These are phyloP conservation scores for Tylopilus plumbeoviolaceoides DNA, from an alignment of 768 basidiomycete genomes.

Conservation along the genomic window DNA sequence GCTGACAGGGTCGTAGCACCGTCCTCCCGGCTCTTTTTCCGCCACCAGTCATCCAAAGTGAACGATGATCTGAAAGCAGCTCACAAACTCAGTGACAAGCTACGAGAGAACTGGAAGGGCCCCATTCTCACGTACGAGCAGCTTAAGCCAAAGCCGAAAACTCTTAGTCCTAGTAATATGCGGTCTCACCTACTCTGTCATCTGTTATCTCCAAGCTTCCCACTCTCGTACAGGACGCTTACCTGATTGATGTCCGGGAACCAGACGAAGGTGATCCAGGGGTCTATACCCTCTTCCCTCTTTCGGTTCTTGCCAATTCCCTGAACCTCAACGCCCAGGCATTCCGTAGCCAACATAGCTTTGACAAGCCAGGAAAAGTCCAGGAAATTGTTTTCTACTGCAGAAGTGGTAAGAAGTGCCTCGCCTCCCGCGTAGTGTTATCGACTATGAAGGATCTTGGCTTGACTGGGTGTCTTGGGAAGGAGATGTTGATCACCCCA, in stretches of 20 bases:
- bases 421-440: conserved; percentile 38
- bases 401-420: conserved; percentile 75
- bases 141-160: conserved; percentile 75
- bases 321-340: conserved; percentile 51
- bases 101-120: conserved; percentile 73
- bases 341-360: conserved; percentile 66
- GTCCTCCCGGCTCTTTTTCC: conserved; percentile 18
- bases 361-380: conserved; percentile 62
- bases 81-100: conserved; percentile 31
- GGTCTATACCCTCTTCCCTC: conserved; percentile 87
- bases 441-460: conserved; percentile 88
- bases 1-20: conserved; percentile 5
- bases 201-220: conserved; percentile 7
- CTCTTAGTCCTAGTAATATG: conserved; percentile 69
- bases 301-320: conserved; percentile 69
- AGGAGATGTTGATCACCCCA: conserved; percentile 54
- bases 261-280: conserved; percentile 87
- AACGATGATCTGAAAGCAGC: conserved; percentile 24
- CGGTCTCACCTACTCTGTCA: background rate
- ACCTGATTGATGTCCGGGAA: conserved; percentile 89
- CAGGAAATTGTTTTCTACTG: conserved; percentile 91
- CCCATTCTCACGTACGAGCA: conserved; percentile 73
- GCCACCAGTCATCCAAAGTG: conserved; percentile 34
- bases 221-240: conserved; percentile 51
- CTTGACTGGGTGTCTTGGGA: conserved; percentile 72